phyloP scores from a whole-genome alignment of 1,139 yeast species.

The Hansenula anomala region DNA sequence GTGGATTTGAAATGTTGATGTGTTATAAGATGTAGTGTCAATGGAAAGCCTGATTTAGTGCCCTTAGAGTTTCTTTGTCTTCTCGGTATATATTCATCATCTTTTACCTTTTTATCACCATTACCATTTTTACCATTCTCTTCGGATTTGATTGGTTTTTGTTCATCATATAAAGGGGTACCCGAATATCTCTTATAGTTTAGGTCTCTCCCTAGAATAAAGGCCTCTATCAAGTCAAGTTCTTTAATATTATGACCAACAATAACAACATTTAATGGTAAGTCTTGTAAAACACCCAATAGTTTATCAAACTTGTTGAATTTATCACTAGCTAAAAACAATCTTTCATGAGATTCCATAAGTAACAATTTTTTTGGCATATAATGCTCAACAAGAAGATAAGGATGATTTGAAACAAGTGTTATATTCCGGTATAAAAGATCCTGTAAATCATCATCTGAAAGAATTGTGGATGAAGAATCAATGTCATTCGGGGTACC shows the following conservation, averaged over 20 bases:
- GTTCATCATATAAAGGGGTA: conserved; percentile 28
- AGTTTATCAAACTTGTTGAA: conserved; percentile 49
- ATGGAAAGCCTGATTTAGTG: conserved; percentile 7
- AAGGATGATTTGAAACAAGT: conserved; percentile 57
- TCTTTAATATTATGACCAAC: conserved; percentile 62
- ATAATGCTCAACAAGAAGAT: conserved; percentile 67
- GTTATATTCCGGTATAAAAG: conserved; percentile 47
- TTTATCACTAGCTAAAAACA: conserved; percentile 54
- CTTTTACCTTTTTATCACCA: conserved; percentile 26
- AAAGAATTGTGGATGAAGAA: conserved; percentile 20
- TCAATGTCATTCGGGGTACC: conserved; percentile 9
- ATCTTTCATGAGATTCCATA: conserved; percentile 56
- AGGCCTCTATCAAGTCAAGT: conserved; percentile 64
- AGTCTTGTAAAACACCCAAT: conserved; percentile 28
- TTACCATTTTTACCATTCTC: not conserved
- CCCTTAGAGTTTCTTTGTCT: conserved; percentile 5
- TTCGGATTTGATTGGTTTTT: not conserved
- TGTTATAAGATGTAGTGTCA: conserved; percentile 36
- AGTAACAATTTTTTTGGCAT: conserved; percentile 63
- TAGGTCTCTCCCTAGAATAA: conserved; percentile 55
- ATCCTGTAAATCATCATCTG: conserved; percentile 29
- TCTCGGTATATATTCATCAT: conserved; percentile 34
- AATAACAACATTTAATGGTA: conserved; percentile 36
- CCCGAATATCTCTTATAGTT: conserved; percentile 59
- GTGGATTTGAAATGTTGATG: conserved; percentile 34